These are phyloP conservation scores for Lepiota venenata DNA, from an alignment of 768 basidiomycete genomes.

Conservation along the genomic window DNA sequence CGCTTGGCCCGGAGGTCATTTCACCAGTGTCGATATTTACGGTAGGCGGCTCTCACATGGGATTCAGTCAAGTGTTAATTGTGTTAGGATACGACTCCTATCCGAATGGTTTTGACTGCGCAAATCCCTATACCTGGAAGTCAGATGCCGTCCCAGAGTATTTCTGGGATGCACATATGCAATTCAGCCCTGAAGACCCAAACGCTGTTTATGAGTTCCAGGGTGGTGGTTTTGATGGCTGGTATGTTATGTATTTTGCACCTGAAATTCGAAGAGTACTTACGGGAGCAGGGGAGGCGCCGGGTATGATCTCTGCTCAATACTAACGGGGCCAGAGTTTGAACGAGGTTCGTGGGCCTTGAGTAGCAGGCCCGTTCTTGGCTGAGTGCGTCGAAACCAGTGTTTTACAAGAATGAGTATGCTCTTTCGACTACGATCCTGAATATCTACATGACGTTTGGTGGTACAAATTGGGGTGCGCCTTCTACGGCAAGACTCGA, in stretches of 20 bases:
- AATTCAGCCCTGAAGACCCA: constrained; percentile 31
- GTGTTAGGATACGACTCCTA: constrained; percentile 38
- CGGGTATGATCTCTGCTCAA: constrained; percentile 29
- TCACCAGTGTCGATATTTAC: constrained; percentile 44
- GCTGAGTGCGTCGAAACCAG: constrained; percentile 17
- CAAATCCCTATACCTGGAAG: constrained; percentile 42
- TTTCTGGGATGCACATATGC: constrained; percentile 36
- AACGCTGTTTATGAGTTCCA: constrained; percentile 45
- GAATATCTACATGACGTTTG: constrained; percentile 50
- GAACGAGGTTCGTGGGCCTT: constrained; percentile 32
- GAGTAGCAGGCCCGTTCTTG: not conserved
- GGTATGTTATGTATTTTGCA: constrained; percentile 22
- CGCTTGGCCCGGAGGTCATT: constrained; percentile 43
- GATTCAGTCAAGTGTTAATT: not conserved
- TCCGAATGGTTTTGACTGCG: constrained; percentile 54
- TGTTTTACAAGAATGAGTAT: constrained; percentile 46
- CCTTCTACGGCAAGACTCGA: constrained; percentile 33
- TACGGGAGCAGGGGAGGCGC: constrained; percentile 35
- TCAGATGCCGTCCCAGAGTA: constrained; percentile 40
- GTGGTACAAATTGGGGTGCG: constrained; percentile 50
- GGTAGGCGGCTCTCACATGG: constrained; percentile 17
- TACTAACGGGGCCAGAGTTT: constrained; percentile 37
- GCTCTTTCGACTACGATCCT: constrained; percentile 45
- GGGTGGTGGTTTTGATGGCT: constrained; percentile 51
- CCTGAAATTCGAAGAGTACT: not conserved